phyloP scores from a whole-genome alignment of 2,329 filamentous ascomycete genomes.

The Biscogniauxia marginata region DNA sequence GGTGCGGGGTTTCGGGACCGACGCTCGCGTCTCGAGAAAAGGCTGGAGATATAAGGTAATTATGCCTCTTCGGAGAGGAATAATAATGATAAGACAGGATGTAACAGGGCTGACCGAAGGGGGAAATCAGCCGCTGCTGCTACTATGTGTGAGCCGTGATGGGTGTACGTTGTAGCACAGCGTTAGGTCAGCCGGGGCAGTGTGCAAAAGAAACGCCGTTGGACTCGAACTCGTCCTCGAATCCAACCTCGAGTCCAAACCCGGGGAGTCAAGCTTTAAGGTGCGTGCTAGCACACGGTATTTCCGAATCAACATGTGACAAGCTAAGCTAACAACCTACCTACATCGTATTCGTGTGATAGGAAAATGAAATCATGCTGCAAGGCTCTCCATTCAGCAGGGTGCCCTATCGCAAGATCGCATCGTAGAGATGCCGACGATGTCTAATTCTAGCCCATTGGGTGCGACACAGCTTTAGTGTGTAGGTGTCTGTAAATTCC shows the following conservation, averaged over 20 bases:
- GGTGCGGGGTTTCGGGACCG: slow-evolving; percentile 33
- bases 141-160: background rate
- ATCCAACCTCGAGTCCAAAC: background rate
- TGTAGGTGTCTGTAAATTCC: background rate
- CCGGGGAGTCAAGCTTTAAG: background rate
- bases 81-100: background rate
- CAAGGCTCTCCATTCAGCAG: background rate
- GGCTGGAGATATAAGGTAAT: background rate
- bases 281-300: background rate
- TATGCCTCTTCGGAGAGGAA: background rate
- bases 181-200: background rate
- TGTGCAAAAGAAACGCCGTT: background rate
- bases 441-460: background rate
- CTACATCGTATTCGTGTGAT: no score
- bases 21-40: slow-evolving; percentile 10
- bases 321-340: no score
- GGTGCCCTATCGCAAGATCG: background rate
- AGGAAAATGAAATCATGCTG: background rate
- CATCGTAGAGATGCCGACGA: background rate
- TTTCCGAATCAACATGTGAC: no score
- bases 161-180: background rate
- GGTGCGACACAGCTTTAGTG: background rate
- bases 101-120: background rate
- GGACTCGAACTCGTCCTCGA: no score
- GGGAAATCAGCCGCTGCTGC: background rate